phyloP scores from a whole-genome alignment of 768 basidiomycete species.

The Cystofilobasidium capitatum region DNA sequence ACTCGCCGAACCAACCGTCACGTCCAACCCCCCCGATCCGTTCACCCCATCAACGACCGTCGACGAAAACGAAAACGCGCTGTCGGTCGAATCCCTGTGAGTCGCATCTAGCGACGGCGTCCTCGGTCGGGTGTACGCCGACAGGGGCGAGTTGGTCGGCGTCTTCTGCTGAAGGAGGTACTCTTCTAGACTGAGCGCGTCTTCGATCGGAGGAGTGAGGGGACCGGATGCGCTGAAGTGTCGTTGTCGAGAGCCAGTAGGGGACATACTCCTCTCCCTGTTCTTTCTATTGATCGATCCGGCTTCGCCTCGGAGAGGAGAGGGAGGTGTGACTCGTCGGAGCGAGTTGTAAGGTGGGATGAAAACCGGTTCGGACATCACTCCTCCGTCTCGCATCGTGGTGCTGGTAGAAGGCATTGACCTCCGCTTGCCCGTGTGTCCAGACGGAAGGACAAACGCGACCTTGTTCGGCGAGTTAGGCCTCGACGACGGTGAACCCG shows the following conservation, averaged over 20 bases:
- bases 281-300: not conserved
- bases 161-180: not conserved
- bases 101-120: slow-evolving; percentile 12
- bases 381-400: not conserved
- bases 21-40: not conserved
- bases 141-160: not conserved
- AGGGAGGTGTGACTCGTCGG: slow-evolving; percentile 17
- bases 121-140: not conserved
- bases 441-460: not conserved
- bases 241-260: not conserved
- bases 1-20: not conserved
- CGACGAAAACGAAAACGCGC: not conserved
- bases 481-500: not conserved
- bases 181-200: not conserved
- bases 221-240: not conserved
- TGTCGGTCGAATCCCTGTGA: slow-evolving; percentile 15
- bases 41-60: not conserved
- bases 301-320: slow-evolving; percentile 9
- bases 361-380: not conserved
- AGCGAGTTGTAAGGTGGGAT: not conserved
- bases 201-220: not conserved
- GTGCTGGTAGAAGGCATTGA: not conserved
- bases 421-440: not conserved
- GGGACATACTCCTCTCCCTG: not conserved
- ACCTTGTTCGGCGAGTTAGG: not conserved